Evolutionary conservation across 306 rosid genomes (phyloP), one percentile per base, ranked within the genome.

Genomic region (Casuarina cunninghamiana): DNA sequence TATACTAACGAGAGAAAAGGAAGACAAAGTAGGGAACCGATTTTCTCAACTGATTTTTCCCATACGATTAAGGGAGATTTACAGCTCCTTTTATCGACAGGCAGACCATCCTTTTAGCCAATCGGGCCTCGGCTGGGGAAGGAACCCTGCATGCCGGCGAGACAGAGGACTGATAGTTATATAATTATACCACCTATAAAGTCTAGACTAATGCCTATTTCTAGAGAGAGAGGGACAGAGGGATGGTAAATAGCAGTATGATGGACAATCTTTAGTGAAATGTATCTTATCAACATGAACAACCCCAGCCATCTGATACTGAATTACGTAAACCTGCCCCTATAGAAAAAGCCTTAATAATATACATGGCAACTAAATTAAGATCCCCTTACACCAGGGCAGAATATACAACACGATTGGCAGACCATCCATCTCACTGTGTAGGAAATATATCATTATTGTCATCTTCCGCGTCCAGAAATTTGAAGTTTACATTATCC

Each of bases 401-500:
- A 74, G 82, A 83, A 82, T 81, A 54, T 77, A 87, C 87, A 83
- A 75, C 69, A 61, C 83, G 74, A 71, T 46, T 19, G 51, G 79
- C 58, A 39, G 71, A 66, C 58, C 61, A 72, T 69, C 78, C 80
- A 78, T 76, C 85, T 91, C 83, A 89, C 77, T 87, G 82, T 49
- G 65, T 79, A 10, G 93, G 98, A 82, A 86, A 87, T 39, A 77
- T 82, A 70, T 87, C 86, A 57, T 86, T 89, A 48, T 75, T 65
- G 21, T 80, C 91, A 38, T 83, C 77, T 73, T 91, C 95, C 39
- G 72, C 51, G 53, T 87, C 97, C 82, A 90, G 84, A 77, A 80
- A 91, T 77, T 84, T 88, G 74, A 91, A 75, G 83, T 90, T 85
- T 32, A 84, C 89, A 81, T 87, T 86, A 53, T 88, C 88, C 98